These are phyloP conservation scores for Irpex rosettiformis DNA, from an alignment of 1,284 basidiomycete genomes.

Conservation along the genomic window DNA sequence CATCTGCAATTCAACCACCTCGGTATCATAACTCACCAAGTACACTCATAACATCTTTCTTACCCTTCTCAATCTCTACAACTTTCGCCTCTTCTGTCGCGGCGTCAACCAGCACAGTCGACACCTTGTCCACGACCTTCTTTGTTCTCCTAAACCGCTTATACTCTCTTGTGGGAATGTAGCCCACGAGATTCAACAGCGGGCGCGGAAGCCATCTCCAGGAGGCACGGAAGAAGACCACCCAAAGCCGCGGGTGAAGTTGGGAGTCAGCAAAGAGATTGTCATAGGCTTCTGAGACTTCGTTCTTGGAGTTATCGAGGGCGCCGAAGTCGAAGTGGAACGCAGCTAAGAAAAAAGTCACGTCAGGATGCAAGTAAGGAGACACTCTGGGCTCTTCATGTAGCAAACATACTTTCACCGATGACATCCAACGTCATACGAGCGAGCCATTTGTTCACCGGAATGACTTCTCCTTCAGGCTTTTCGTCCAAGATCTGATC, in stretches of 20 bases:
- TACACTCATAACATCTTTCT: slow-evolving; percentile 28
- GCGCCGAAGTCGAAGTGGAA: slow-evolving; percentile 30
- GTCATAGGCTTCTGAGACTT: slow-evolving; percentile 23
- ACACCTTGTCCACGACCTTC: slow-evolving; percentile 18
- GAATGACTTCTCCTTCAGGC: slow-evolving; percentile 2
- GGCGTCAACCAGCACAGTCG: slow-evolving; percentile 4
- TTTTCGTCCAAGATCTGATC: slow-evolving; percentile 10
- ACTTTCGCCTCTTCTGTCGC: slow-evolving; percentile 5
- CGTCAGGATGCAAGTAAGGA: not conserved
- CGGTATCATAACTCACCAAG: slow-evolving; percentile 12
- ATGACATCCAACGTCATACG: slow-evolving; percentile 12
- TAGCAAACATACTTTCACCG: slow-evolving; percentile 10
- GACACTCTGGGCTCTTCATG: not conserved
- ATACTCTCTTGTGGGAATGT: slow-evolving; percentile 25
- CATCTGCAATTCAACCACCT: not conserved
- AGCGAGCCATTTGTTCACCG: slow-evolving; percentile 12
- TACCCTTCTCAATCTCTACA: slow-evolving; percentile 15
- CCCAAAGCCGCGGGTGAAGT: not conserved
- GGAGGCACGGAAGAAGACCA: not conserved
- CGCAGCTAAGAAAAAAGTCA: slow-evolving; percentile 6
- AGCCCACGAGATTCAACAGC: slow-evolving; percentile 22
- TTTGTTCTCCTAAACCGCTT: slow-evolving; percentile 23
- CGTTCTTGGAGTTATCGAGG: slow-evolving; percentile 24
- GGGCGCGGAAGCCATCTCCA: slow-evolving; percentile 21
- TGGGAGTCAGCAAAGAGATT: slow-evolving; percentile 21